A percentile compares a stretch with the other conserved stretches of the same genome.
Conservation (phyloP, 192 early-diverging fungal genomes). For the Anaeromyces robustus region DNA sequence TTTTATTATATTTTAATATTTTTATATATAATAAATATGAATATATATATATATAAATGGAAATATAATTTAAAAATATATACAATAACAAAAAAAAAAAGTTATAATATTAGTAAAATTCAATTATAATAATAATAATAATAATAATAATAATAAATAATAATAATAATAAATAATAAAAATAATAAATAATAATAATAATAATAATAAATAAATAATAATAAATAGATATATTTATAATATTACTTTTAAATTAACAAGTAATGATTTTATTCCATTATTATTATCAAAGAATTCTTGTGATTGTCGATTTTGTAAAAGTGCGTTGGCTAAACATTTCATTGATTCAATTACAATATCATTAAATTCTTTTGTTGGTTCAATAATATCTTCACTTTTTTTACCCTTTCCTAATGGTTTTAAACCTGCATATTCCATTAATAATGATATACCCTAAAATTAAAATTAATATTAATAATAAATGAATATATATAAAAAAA, state of each 20-base stretch:
- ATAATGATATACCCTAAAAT: conserved; percentile 14
- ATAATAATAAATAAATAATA: background rate
- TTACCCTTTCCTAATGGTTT: background rate
- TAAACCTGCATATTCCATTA: conserved; percentile 15
- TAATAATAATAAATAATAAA: no score
- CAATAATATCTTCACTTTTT: no score
- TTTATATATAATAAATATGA: no score
- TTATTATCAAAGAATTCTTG: conserved; percentile 22
- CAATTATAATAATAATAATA: no score
- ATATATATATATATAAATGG: no score
- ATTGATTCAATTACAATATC: conserved; percentile 23
- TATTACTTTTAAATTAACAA: conserved; percentile 24
- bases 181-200: background rate
- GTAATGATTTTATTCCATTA: conserved; percentile 18
- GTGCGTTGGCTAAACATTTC: conserved; percentile 54
- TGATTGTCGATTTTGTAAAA: conserved; percentile 30
- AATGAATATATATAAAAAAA: background rate
- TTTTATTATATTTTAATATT: no score
- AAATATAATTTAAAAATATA: no score
- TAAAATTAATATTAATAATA: background rate
- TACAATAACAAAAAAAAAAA: no score
- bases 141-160: no score
- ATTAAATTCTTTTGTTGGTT: background rate
- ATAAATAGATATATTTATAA: background rate
- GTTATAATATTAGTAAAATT: no score